Percentiles rank a stretch among this genome's conserved stretches.
Evolutionary conservation across 495 filamentous ascomycete genomes (phyloP).

Genomic region (Neurospora sp.): DNA sequence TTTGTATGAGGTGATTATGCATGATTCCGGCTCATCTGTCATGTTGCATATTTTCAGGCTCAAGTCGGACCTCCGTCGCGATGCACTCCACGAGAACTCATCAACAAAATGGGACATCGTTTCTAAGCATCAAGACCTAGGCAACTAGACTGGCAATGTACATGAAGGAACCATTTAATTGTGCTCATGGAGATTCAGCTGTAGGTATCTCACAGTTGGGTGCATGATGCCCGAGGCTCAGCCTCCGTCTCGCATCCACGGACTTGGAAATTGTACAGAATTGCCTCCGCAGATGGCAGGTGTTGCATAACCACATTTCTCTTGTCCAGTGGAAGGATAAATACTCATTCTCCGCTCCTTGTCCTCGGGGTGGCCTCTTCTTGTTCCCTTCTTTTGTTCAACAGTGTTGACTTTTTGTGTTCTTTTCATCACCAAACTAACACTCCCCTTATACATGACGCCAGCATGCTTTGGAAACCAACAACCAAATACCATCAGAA

Average conservation of each 20-base stretch:
- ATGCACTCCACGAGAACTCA: background rate
- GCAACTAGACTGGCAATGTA: background rate
- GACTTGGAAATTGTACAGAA: background rate
- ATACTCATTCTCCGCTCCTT: background rate
- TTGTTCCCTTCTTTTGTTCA: background rate
- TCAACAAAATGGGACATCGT: background rate
- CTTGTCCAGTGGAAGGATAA: background rate
- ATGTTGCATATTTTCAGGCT: too few species aligned
- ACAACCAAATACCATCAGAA: background rate
- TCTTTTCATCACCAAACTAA: background rate
- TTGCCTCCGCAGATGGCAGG: background rate
- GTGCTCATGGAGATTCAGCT: background rate
- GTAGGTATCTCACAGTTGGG: background rate
- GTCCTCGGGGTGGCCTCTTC: background rate
- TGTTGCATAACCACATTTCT: background rate
- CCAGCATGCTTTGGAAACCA: background rate
- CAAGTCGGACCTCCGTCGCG: background rate
- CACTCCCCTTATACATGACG: background rate
- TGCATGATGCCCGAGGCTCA: background rate
- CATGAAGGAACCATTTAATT: background rate
- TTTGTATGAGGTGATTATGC: background rate
- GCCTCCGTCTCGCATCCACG: background rate
- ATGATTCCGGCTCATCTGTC: background rate
- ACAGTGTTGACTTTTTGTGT: background rate
- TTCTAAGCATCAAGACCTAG: background rate